A percentile compares a stretch with the other conserved stretches of the same genome.
phyloP scores from a whole-genome alignment of 164 flowering plant genomes.

The Warburgia ugandensis region DNA sequence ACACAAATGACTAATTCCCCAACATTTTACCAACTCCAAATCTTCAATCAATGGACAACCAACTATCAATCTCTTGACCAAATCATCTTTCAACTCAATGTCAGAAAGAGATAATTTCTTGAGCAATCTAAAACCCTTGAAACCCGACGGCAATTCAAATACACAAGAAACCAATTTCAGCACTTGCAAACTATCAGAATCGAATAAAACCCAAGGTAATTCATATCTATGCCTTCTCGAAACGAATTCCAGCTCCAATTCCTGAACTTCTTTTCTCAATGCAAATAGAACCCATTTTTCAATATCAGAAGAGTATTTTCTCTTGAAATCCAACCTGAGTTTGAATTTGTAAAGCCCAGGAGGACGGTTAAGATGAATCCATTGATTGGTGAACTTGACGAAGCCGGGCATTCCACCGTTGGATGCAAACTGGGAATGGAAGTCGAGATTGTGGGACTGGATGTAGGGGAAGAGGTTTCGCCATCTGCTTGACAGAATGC shows the following conservation, averaged over 20 bases:
- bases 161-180: neutral
- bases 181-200: neutral
- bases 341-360: neutral
- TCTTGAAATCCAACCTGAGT: neutral
- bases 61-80: neutral
- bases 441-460: neutral
- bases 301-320: neutral
- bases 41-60: neutral
- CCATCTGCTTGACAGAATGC: neutral
- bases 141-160: neutral
- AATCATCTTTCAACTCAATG: neutral
- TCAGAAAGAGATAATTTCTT: neutral
- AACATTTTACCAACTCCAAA: neutral
- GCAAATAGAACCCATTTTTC: neutral
- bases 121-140: neutral
- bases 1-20: neutral
- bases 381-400: neutral
- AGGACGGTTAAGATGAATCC: neutral
- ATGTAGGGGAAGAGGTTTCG: neutral
- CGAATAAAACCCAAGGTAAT: neutral
- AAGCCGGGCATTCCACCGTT: neutral
- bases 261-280: neutral
- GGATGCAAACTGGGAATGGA: neutral
- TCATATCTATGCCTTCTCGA: neutral
- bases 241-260: neutral